These are phyloP conservation scores for Collybiopsis luxurians DNA, from an alignment of 768 basidiomycete species.

Conservation along the genomic window DNA sequence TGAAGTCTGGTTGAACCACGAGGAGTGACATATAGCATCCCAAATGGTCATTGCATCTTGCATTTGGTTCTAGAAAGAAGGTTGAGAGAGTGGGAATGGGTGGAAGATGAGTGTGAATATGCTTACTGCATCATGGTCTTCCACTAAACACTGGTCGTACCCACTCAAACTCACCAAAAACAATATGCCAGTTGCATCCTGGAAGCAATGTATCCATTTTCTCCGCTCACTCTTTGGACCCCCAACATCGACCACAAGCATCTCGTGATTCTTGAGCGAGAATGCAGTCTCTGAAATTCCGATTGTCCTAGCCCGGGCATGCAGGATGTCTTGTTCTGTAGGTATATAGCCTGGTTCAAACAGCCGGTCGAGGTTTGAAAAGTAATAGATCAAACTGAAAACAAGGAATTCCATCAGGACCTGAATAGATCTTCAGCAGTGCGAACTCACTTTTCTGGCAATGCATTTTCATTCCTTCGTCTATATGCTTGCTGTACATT, in stretches of 20 bases:
- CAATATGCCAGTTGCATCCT: conserved; percentile 90
- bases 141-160: conserved; percentile 92
- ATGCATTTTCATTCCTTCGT: conserved; percentile 85
- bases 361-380: conserved; percentile 71
- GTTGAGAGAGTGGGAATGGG: not conserved
- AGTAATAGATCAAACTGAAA: conserved; percentile 72
- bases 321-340: conserved; percentile 84
- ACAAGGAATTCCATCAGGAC: conserved; percentile 1
- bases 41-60: conserved; percentile 98
- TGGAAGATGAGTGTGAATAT: not conserved
- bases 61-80: conserved; percentile 84
- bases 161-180: conserved; percentile 91
- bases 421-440: not conserved
- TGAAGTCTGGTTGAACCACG: conserved; percentile 94
- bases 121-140: conserved; percentile 87
- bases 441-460: conserved; percentile 81
- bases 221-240: conserved; percentile 92
- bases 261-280: conserved; percentile 70
- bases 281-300: conserved; percentile 91
- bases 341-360: conserved; percentile 74
- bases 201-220: conserved; percentile 96
- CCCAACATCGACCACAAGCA: conserved; percentile 82
- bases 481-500: conserved; percentile 71
- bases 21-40: conserved; percentile 97
- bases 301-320: conserved; percentile 81